These are phyloP conservation scores for Podospora anserina DNA, from an alignment of 495 filamentous ascomycete genomes.

Conservation along the genomic window DNA sequence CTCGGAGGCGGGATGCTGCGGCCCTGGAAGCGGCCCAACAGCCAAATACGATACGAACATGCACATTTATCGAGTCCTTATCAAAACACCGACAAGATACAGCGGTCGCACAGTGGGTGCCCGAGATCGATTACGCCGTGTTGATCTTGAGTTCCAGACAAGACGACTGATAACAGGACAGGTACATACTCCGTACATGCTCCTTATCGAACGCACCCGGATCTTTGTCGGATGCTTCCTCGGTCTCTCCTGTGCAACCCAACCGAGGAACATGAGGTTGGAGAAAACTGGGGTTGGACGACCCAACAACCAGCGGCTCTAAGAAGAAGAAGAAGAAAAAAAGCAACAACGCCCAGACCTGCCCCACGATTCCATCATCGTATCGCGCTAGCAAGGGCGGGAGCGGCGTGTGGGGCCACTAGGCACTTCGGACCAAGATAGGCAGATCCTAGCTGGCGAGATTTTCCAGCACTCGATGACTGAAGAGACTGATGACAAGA, in stretches of 20 bases:
- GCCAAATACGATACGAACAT: slow-evolving; percentile 6
- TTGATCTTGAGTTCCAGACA: not conserved
- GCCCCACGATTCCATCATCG: slow-evolving; percentile 20
- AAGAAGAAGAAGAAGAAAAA: slow-evolving; percentile 4
- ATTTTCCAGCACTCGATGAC: not conserved
- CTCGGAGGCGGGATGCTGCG: slow-evolving; percentile 6
- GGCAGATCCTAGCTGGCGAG: not conserved
- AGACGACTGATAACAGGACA: slow-evolving; percentile 9
- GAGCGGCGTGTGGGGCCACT: slow-evolving; percentile 20
- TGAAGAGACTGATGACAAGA: not conserved
- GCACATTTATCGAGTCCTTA: slow-evolving; percentile 9
- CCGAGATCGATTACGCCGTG: not conserved
- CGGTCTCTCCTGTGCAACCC: not conserved
- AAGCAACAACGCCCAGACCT: slow-evolving; percentile 14
- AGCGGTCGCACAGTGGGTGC: not conserved
- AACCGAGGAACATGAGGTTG: slow-evolving; percentile 10
- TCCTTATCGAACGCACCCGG: slow-evolving; percentile 14
- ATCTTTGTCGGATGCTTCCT: slow-evolving; percentile 2
- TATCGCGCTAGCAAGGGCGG: not conserved
- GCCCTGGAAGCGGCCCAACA: not conserved
- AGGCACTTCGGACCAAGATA: slow-evolving; percentile 17
- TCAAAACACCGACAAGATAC: slow-evolving; percentile 1
- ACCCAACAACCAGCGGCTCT: slow-evolving; percentile 22
- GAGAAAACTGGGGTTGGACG: slow-evolving; percentile 26
- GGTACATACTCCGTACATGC: not conserved